Conservation (phyloP, 352 stramenopile species). For the Globisporangium cederbergense region DNA sequence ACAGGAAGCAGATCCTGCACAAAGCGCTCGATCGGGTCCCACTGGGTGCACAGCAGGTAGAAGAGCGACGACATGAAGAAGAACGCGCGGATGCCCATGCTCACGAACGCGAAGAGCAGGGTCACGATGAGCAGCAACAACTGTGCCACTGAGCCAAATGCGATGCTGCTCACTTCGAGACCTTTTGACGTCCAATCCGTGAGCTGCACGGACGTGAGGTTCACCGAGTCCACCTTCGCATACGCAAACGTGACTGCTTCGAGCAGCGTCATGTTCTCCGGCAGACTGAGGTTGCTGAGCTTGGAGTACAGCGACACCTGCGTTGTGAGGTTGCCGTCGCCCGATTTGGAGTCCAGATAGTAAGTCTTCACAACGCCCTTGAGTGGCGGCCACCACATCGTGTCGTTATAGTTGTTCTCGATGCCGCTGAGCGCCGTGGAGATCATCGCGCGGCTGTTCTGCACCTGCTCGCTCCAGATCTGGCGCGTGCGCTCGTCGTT, state of each 20-base stretch:
- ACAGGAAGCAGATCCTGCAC: slow-evolving; percentile 78
- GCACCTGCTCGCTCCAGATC: slow-evolving; percentile 81
- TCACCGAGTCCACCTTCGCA: slow-evolving; percentile 82
- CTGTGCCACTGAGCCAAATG: slow-evolving; percentile 78
- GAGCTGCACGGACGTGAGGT: slow-evolving; percentile 82
- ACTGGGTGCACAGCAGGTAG: slow-evolving; percentile 83
- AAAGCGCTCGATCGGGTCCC: slow-evolving; percentile 84
- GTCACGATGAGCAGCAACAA: slow-evolving; percentile 75
- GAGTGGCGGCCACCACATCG: slow-evolving; percentile 86
- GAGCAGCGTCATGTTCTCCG: slow-evolving; percentile 82
- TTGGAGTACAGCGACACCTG: slow-evolving; percentile 45
- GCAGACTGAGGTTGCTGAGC: slow-evolving; percentile 39
- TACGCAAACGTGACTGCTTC: slow-evolving; percentile 75
- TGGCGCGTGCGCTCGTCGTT: slow-evolving; percentile 82
- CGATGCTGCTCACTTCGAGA: slow-evolving; percentile 79
- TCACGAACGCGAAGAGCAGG: slow-evolving; percentile 82
- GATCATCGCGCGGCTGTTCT: slow-evolving; percentile 81
- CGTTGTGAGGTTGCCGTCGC: slow-evolving; percentile 48
- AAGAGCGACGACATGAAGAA: slow-evolving; percentile 89
- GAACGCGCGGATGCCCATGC: slow-evolving; percentile 78
- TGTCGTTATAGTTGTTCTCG: slow-evolving; percentile 88
- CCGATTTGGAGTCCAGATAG: slow-evolving; percentile 67
- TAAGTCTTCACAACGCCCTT: slow-evolving; percentile 83
- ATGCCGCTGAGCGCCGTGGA: slow-evolving; percentile 69
- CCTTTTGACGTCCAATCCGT: slow-evolving; percentile 84